phyloP scores from a whole-genome alignment of 257 asterid species.

The Solanum corneliomulleri region DNA sequence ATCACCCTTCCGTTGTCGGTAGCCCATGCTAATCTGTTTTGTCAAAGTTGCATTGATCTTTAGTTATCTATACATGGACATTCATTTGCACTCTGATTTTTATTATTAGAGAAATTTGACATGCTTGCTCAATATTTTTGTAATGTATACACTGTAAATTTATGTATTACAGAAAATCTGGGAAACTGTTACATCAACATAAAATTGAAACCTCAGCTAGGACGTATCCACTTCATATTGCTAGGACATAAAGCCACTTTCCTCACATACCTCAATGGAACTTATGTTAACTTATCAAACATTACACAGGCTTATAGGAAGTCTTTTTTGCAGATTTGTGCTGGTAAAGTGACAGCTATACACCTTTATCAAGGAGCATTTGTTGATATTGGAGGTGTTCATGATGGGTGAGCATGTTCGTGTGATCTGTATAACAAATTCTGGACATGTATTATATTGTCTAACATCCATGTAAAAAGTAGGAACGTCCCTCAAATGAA shows the following conservation, averaged over 20 bases:
- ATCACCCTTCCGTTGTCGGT: background rate
- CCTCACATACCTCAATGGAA: background rate
- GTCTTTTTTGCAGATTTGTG: constrained; percentile 55
- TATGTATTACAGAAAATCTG: background rate
- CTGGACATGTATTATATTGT: background rate
- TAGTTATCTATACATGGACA: background rate
- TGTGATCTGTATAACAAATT: background rate
- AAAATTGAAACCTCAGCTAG: background rate
- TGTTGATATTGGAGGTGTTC: constrained; percentile 93
- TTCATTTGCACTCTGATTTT: background rate
- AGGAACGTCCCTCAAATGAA: background rate
- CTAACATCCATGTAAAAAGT: background rate
- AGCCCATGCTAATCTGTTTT: background rate
- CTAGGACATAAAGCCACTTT: background rate
- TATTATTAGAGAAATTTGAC: background rate
- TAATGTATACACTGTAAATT: background rate
- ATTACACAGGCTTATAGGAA: background rate
- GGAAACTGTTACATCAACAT: background rate
- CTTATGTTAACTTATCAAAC: background rate
- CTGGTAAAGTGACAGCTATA: constrained; percentile 79
- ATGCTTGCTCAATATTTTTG: background rate
- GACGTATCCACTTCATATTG: background rate
- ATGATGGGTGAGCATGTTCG: constrained; percentile 67
- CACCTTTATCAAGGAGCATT: constrained; percentile 99
- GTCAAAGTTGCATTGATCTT: background rate